Evolutionary conservation across 805 yeast species (phyloP), one percentile per base, ranked within the genome.

Genomic region (Starmerella asiatica): DNA sequence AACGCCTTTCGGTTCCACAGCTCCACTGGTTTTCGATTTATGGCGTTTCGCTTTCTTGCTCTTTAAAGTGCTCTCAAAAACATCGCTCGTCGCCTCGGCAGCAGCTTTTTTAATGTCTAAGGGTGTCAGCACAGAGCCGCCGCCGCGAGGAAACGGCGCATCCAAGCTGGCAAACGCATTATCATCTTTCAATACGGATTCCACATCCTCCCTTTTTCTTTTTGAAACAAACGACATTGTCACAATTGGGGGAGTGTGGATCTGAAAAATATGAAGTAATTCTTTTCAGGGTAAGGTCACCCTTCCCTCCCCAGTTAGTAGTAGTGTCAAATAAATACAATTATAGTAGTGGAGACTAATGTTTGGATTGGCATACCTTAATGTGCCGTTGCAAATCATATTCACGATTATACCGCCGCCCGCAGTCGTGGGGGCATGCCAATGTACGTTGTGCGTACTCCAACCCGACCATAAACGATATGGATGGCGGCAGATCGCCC

Each of bases 81-180:
- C 91, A 62, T 91, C 98, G 47, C 72, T 73, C 18, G 86, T 76
- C 36, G 88, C 99, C 60, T 88, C 93, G 56, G 84, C 85, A 30
- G 94, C 78, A 37, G 88, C 88, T 56, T 84, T 91, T 58, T 84
- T 85, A 49, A 84, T 75, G 61, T 91, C 99, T 49, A 91, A 64
- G 5, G 97, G 85, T 3, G 94, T 73, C 54, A 91, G 69, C 11
- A 79, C 75, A 14, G 62, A 55, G 5, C 64, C 65, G 37, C 98
- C 98, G 52, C 98, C 98, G 74, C 99, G 80, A 37, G 98, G 98
- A 57, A 91, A 91, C 12, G 47, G 47, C 16, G 33, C 14, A 23
- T 44, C 47, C 20, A 40, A 23, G n/a, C 40, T 19, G 3, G 40
- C 5, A 17, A 36, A 27, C 5, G 32, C 42, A 8, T 20, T 41